A percentile compares a stretch with the other conserved stretches of the same genome.
Conservation (phyloP, 2,329 filamentous ascomycete genomes). For the Fusarium aywerte region DNA sequence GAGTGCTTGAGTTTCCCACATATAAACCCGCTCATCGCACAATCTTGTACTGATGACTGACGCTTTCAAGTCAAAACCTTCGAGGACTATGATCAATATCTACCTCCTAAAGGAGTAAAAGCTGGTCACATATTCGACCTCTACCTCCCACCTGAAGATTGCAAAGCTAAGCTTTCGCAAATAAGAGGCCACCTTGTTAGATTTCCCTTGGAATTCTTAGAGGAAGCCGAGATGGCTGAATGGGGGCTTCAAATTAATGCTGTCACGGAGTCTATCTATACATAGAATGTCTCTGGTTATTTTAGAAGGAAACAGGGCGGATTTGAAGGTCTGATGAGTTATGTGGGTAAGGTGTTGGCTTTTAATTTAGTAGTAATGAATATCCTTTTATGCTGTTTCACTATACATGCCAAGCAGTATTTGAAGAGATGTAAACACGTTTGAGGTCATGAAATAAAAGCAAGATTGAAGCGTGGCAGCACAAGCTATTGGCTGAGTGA, state of each 20-base stretch:
- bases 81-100: conserved; percentile 86
- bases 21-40: too few species aligned
- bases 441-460: too few species aligned
- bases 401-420: too few species aligned
- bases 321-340: neutral
- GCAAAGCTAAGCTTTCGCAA: conserved; percentile 78
- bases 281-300: conserved; percentile 53
- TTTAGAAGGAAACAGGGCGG: neutral
- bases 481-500: too few species aligned
- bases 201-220: conserved; percentile 92
- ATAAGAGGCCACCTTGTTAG: conserved; percentile 91
- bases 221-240: conserved; percentile 89
- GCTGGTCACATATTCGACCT: conserved; percentile 85
- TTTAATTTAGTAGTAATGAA: neutral
- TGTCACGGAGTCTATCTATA: conserved; percentile 88
- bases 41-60: conserved; percentile 12
- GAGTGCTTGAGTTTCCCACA: too few species aligned
- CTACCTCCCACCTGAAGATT: conserved; percentile 72
- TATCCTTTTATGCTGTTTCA: neutral
- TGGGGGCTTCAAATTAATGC: conserved; percentile 85
- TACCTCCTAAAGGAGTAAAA: conserved; percentile 75
- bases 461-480: too few species aligned
- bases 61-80: conserved; percentile 77
- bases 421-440: neutral
- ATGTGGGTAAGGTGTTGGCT: neutral